Evolutionary conservation across 192 early-diverging fungal genomes (phyloP).

Genomic region (Paraglomus brasilianum): DNA sequence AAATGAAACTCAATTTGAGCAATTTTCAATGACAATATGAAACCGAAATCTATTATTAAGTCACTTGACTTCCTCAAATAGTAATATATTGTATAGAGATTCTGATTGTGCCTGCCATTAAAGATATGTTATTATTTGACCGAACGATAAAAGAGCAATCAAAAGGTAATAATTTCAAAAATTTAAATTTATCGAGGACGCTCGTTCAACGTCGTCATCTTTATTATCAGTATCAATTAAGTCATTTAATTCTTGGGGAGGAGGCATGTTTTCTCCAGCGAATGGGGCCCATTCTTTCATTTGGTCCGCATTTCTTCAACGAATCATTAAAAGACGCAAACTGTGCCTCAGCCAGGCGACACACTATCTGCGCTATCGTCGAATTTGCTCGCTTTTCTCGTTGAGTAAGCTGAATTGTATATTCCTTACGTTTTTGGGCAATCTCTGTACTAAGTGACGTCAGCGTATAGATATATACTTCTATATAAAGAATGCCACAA

Average conservation of each 20-base stretch:
- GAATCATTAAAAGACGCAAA: slow-evolving; percentile 40
- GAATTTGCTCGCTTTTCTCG: slow-evolving; percentile 40
- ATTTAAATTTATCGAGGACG: too few species aligned
- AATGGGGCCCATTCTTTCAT: slow-evolving; percentile 47
- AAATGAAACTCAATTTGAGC: too few species aligned
- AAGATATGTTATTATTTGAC: too few species aligned
- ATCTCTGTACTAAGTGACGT: slow-evolving; percentile 39
- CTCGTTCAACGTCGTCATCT: too few species aligned
- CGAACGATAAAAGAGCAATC: too few species aligned
- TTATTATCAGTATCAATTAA: too few species aligned
- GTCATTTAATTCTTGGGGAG: slow-evolving; percentile 23
- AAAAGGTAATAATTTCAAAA: too few species aligned
- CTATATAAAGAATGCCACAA: slow-evolving; percentile 7
- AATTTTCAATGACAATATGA: too few species aligned
- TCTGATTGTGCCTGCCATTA: too few species aligned
- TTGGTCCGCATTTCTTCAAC: slow-evolving; percentile 41
- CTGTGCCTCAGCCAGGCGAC: slow-evolving; percentile 38
- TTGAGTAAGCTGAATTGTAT: slow-evolving; percentile 34
- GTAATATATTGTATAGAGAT: too few species aligned
- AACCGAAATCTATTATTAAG: too few species aligned
- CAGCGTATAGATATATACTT: slow-evolving; percentile 45
- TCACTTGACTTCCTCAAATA: too few species aligned
- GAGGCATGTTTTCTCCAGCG: slow-evolving; percentile 41
- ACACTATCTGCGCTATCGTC: slow-evolving; percentile 38
- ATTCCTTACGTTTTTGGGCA: slow-evolving; percentile 33